These are phyloP conservation scores for Collybia mongolica DNA, from an alignment of 768 basidiomycete genomes.

Conservation along the genomic window DNA sequence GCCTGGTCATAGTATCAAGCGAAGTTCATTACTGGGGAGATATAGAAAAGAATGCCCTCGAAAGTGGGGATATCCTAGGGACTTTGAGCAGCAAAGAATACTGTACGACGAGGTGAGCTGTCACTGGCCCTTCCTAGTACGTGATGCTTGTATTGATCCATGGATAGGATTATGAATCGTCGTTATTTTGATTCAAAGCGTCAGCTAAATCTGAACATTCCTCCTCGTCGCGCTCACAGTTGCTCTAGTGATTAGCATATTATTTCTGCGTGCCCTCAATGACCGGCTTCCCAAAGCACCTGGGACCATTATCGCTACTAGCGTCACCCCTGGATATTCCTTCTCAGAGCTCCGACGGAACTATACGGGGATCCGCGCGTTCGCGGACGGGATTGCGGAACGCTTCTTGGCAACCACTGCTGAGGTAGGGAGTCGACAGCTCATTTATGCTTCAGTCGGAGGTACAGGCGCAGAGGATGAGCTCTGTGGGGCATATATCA, in stretches of 20 bases:
- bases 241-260: constrained; percentile 34
- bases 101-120: constrained; percentile 20
- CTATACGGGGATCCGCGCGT: constrained; percentile 12
- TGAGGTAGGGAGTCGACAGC: constrained; percentile 23
- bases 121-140: background rate
- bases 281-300: constrained; percentile 20
- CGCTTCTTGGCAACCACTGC: constrained; percentile 29
- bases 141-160: constrained; percentile 24
- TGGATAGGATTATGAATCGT: constrained; percentile 12
- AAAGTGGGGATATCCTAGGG: constrained; percentile 24
- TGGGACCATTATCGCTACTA: constrained; percentile 28
- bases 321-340: constrained; percentile 43
- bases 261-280: constrained; percentile 35
- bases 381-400: constrained; percentile 23
- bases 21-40: constrained; percentile 33
- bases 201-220: constrained; percentile 11
- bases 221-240: background rate
- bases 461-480: constrained; percentile 12
- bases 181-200: constrained; percentile 36
- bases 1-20: constrained; percentile 43
- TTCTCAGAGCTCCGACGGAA: constrained; percentile 30
- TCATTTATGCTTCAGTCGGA: constrained; percentile 31
- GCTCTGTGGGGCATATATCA: constrained; percentile 29
- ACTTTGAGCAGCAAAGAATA: constrained; percentile 29
- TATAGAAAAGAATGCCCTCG: constrained; percentile 20